Base-by-base conservation (phyloP, 2,329 filamentous ascomycete species). In the Monosporascus sp. region DNA sequence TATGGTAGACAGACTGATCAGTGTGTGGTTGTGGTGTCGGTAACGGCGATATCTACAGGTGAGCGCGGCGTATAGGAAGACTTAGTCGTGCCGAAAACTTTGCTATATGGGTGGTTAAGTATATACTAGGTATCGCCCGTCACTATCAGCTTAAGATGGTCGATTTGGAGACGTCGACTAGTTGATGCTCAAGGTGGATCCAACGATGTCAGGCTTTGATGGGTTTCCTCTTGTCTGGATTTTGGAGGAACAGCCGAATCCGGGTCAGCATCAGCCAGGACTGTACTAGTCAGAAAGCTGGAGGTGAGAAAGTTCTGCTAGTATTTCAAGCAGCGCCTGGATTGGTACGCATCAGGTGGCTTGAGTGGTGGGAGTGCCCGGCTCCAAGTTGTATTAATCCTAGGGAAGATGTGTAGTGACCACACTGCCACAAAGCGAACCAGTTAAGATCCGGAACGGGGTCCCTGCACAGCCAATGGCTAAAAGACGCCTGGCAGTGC, bases 391-490 rank as follows among this genome's bases (percentile, higher is more conserved):
- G 56, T 60, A 52, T 56, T 61, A 52, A 53, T 55, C 54, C 49
- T 48, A 62, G 51, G 47, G 52, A 56, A 60, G 58, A 45, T 54
- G 57, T 55, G 58, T 56, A 57, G 66, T 60, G 64, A 64, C 64
- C 62, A 63, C 63, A 65, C 31, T 66, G 67, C 66, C 68, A 65
- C 60, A 63, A 61, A 63, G 61, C 63, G 62, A 65, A 68, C 72
- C 72, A 75, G 67, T 74, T 66, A 74, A 62, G 56, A 64, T 61
- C 58, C 62, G 65, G 54, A 67, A 57, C 60, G 57, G 52, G 60
- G 65, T 65, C 63, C 66, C 66, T 65, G 65, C 57, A 59, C 65
- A 66, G 56, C 68, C 65, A 73, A 67, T 74, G 73, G 73, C 65
- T 63, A 60, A 58, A 56, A 57, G 51, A 54, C 51, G 60, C 60